phyloP scores from a whole-genome alignment of 768 basidiomycete genomes.

The Vararia minispora region DNA sequence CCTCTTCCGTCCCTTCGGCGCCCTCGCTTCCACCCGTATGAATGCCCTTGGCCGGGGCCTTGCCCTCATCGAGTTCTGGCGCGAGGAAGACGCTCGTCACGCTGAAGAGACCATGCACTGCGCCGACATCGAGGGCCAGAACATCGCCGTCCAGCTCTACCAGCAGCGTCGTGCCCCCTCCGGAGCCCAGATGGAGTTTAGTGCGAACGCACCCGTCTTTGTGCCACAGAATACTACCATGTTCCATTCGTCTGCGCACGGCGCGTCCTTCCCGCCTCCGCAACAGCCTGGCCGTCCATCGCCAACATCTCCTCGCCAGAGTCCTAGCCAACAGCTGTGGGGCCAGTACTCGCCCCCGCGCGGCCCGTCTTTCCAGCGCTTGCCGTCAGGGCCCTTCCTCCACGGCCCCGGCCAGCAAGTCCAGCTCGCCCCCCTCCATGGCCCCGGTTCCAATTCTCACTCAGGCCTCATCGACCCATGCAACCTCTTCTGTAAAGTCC shows the following conservation, averaged over 20 bases:
- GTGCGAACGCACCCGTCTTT: slow-evolving; percentile 62
- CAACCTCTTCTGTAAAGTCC: slow-evolving; percentile 81
- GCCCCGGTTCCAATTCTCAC: slow-evolving; percentile 74
- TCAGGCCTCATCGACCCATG: slow-evolving; percentile 86
- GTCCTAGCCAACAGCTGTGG: too few species aligned
- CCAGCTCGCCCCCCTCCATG: slow-evolving; percentile 61
- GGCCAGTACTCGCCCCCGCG: slow-evolving; percentile 67
- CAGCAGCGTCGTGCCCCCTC: slow-evolving; percentile 52
- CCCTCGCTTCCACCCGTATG: slow-evolving; percentile 65
- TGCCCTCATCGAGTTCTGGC: slow-evolving; percentile 78
- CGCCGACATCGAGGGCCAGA: slow-evolving; percentile 71
- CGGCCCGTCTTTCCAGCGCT: slow-evolving; percentile 26
- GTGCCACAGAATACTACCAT: slow-evolving; percentile 60
- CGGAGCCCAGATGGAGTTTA: slow-evolving; percentile 50
- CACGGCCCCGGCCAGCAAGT: slow-evolving; percentile 90
- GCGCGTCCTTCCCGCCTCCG: too few species aligned
- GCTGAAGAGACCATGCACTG: slow-evolving; percentile 81
- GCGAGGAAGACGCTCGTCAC: slow-evolving; percentile 69
- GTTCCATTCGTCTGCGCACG: slow-evolving; percentile 43
- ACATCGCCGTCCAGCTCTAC: slow-evolving; percentile 75
- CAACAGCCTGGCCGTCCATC: too few species aligned
- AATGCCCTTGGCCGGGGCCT: slow-evolving; percentile 71
- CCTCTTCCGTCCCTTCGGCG: slow-evolving; percentile 75
- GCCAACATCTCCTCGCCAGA: too few species aligned
- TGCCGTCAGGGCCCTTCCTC: slow-evolving; percentile 46